phyloP scores from a whole-genome alignment of 257 asterid genomes.

The Striga asiatica region DNA sequence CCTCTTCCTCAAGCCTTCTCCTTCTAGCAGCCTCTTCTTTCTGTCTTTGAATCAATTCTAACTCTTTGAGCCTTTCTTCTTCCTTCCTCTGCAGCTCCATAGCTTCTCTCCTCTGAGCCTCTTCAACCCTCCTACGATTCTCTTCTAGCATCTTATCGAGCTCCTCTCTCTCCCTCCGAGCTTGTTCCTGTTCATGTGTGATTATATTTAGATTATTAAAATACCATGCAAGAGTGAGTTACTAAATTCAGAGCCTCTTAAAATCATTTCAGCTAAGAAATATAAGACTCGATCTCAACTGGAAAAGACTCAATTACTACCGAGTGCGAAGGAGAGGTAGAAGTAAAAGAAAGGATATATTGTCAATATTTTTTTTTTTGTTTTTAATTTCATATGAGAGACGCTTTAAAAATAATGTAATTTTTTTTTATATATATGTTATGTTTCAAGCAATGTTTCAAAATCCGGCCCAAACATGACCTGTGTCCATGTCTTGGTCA shows the following conservation, averaged over 20 bases:
- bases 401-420: too few species aligned
- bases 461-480: too few species aligned
- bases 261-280: background rate
- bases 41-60: conserved; percentile 82
- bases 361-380: background rate
- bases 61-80: conserved; percentile 69
- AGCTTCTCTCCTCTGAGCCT: conserved; percentile 81
- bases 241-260: conserved; percentile 7
- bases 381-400: too few species aligned
- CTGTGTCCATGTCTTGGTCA: too few species aligned
- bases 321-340: background rate
- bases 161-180: conserved; percentile 86
- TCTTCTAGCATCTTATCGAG: conserved; percentile 94
- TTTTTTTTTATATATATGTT: too few species aligned
- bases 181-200: conserved; percentile 51
- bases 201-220: too few species aligned
- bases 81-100: conserved; percentile 68
- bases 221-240: too few species aligned
- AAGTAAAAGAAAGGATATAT: background rate
- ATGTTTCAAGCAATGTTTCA: too few species aligned
- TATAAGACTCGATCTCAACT: background rate
- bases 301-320: background rate
- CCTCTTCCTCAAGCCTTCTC: conserved; percentile 61
- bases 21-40: conserved; percentile 77
- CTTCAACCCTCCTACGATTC: conserved; percentile 84